phyloP scores from a whole-genome alignment of 2,329 filamentous ascomycete genomes.

The Pleomassaria siparia region DNA sequence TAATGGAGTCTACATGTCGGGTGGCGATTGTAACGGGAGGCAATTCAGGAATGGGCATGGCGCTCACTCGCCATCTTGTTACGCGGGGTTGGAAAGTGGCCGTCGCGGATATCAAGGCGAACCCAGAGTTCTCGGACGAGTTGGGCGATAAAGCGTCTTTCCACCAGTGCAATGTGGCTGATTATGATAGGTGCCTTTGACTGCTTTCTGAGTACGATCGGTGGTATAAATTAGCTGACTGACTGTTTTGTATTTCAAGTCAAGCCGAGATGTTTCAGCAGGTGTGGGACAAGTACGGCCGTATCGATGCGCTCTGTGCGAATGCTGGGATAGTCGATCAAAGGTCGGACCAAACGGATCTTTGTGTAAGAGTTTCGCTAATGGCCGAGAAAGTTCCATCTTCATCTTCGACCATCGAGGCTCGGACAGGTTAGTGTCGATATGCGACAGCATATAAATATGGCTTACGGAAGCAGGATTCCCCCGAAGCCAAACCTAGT shows the following conservation, averaged over 20 bases:
- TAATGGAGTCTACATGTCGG: slow-evolving; percentile 15
- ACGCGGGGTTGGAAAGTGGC: slow-evolving; percentile 30
- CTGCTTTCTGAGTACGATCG: neutral
- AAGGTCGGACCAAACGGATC: too few species aligned
- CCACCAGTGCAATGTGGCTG: slow-evolving; percentile 26
- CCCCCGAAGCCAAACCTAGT: slow-evolving; percentile 50
- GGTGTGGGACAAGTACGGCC: slow-evolving; percentile 48
- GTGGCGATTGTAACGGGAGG: slow-evolving; percentile 34
- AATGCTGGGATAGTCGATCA: slow-evolving; percentile 56
- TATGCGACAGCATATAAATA: neutral
- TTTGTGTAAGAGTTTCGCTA: neutral
- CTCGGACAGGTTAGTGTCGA: slow-evolving; percentile 20
- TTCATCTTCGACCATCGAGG: slow-evolving; percentile 46
- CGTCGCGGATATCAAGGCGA: slow-evolving; percentile 29
- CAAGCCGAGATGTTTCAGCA: slow-evolving; percentile 49
- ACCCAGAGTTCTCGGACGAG: slow-evolving; percentile 22
- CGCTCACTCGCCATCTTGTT: slow-evolving; percentile 20
- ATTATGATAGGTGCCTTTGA: slow-evolving; percentile 23
- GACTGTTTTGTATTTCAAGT: slow-evolving; percentile 23
- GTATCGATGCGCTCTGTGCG: slow-evolving; percentile 53
- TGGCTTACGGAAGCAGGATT: slow-evolving; percentile 25
- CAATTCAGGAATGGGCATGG: slow-evolving; percentile 31
- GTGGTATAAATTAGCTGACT: neutral
- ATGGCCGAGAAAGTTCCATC: slow-evolving; percentile 36
- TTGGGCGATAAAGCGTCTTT: slow-evolving; percentile 27